Conservation (phyloP, 2,329 filamentous ascomycete species). For the Sphaerulina vaccinii region DNA sequence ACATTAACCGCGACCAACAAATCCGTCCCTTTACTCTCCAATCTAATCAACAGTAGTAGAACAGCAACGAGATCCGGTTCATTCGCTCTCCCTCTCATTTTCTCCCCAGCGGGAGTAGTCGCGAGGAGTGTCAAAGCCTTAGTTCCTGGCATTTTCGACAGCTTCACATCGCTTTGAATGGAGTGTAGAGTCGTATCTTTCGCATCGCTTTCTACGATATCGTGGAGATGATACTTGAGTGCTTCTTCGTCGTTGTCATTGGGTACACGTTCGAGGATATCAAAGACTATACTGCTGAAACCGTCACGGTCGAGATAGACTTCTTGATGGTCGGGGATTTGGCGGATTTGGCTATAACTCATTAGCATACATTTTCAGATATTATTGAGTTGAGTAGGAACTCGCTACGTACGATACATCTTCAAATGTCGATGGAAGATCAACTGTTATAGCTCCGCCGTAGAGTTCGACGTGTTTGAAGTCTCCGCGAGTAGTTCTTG, state of each 20-base stretch:
- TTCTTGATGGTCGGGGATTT: slow-evolving; percentile 86
- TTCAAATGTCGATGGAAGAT: slow-evolving; percentile 66
- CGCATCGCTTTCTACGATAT: slow-evolving; percentile 40
- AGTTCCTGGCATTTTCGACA: slow-evolving; percentile 45
- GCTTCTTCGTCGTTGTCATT: slow-evolving; percentile 66
- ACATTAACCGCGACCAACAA: slow-evolving; percentile 85
- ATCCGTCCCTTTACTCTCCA: slow-evolving; percentile 75
- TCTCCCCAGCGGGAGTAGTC: slow-evolving; percentile 47
- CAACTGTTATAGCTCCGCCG: slow-evolving; percentile 68
- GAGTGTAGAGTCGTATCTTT: background rate
- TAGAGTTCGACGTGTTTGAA: slow-evolving; percentile 51
- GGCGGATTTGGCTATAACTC: slow-evolving; percentile 64
- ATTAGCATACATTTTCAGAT: background rate
- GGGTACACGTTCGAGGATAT: slow-evolving; percentile 77
- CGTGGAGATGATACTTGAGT: slow-evolving; percentile 50
- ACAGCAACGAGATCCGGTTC: slow-evolving; percentile 59
- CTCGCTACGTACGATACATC: slow-evolving; percentile 73
- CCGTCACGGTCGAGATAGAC: slow-evolving; percentile 82
- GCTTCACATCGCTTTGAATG: background rate
- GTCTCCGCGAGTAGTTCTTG: background rate
- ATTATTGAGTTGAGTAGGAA: no score
- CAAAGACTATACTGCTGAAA: slow-evolving; percentile 84
- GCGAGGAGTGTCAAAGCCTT: slow-evolving; percentile 70
- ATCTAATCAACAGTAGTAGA: slow-evolving; percentile 71
- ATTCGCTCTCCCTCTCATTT: slow-evolving; percentile 47